Conservation (phyloP, 1,139 yeast species). For the Ogataea hybrid region DNA sequence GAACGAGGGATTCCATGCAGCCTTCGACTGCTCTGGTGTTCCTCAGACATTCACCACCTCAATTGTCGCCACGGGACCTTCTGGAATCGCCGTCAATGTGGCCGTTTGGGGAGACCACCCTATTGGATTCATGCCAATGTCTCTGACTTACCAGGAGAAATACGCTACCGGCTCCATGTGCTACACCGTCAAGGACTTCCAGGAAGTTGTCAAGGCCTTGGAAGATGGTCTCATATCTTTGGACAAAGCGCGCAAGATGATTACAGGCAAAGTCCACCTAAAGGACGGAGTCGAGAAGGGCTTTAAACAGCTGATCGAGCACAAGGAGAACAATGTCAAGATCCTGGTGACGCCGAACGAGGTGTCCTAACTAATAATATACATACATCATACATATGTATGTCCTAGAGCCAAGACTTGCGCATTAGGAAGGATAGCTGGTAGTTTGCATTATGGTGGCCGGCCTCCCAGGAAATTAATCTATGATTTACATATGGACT, state of each 20-base stretch:
- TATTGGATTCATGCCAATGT: constrained; percentile 39
- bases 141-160: constrained; percentile 39
- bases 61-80: constrained; percentile 50
- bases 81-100: constrained; percentile 62
- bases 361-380: background rate
- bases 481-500: background rate
- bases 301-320: constrained; percentile 35
- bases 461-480: background rate
- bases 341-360: constrained; percentile 35
- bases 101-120: constrained; percentile 54
- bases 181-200: constrained; percentile 39
- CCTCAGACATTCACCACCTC: constrained; percentile 53
- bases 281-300: constrained; percentile 39
- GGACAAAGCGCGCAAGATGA: constrained; percentile 32
- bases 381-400: background rate
- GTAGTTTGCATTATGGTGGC: background rate
- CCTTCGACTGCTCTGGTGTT: constrained; percentile 64
- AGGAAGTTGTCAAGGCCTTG: constrained; percentile 37
- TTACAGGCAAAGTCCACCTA: constrained; percentile 38
- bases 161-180: constrained; percentile 43
- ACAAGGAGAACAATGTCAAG: constrained; percentile 41
- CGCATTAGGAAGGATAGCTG: background rate
- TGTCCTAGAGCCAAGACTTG: background rate
- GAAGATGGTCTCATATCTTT: constrained; percentile 33
- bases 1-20: constrained; percentile 53